Conservation (phyloP, 176 grass and related monocot genomes). For the Secale cereale region DNA sequence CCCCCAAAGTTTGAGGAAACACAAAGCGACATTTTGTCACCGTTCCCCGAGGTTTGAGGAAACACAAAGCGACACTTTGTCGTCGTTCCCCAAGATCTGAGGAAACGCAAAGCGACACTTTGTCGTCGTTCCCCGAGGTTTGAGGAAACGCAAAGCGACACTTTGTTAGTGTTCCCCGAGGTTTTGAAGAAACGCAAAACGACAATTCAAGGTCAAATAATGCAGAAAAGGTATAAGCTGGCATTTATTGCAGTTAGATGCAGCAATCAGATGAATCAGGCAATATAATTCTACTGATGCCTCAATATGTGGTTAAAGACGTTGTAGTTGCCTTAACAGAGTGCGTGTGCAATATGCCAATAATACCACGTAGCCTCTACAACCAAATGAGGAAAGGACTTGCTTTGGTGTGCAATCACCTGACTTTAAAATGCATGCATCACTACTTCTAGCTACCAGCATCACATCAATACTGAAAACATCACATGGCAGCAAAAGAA, state of each 20-base stretch:
- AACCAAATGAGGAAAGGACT: constrained; percentile 18
- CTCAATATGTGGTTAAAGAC: not conserved
- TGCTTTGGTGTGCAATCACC: constrained; percentile 31
- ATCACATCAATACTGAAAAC: constrained; percentile 16
- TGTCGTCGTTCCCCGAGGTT: not conserved
- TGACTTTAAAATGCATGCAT: not conserved
- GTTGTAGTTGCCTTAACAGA: not conserved
- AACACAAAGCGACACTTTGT: not conserved
- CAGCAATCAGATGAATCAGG: not conserved
- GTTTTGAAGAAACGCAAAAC: not conserved
- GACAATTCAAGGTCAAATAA: constrained; percentile 7
- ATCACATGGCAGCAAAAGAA: constrained; percentile 7
- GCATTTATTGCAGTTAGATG: not conserved
- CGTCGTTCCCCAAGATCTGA: not conserved
- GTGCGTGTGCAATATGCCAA: constrained; percentile 13
- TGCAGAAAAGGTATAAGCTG: not conserved
- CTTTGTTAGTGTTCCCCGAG: not conserved
- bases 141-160: not conserved
- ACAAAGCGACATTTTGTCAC: not conserved
- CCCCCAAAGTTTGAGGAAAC: not conserved
- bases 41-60: not conserved
- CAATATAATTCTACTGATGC: not conserved
- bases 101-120: not conserved
- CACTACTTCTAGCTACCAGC: not conserved
- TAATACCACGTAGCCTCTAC: not conserved